Evolutionary conservation across 805 yeast species (phyloP), one percentile per base, ranked within the genome.

Genomic region (Candida easanensis): DNA sequence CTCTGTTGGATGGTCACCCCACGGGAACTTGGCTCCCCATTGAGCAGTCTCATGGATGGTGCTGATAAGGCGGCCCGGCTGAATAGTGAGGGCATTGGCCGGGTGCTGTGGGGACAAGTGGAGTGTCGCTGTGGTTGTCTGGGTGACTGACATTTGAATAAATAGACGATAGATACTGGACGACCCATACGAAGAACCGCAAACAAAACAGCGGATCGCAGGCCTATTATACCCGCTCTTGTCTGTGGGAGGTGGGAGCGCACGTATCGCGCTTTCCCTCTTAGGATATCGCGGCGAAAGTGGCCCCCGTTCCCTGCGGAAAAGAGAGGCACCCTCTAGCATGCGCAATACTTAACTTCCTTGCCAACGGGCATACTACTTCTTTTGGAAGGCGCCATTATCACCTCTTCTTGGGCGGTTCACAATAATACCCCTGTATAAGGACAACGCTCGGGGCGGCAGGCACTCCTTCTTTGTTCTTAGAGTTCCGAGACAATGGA

Each of bases 1-100:
- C 41, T 82, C 77, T 4, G 81, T 76, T 14, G 49, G 39, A 8
- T 36, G 18, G 16, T 49, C 55, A 2, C 87, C 87, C 85, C 86
- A 81, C 17, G 69, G 66, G 14, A 76, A 77, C 36, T 77, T 77
- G 8, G 85, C 83, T 5, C 89, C 89, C 64, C 74, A 80, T 36
- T 60, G 50, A 23, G 85, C 76, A 4, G 88, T 81, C 20, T 70
- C 70, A 57, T 82, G 84, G 48, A 82, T 79, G 5, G 87, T 80
- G 17, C 70, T 65, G 45, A 80, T 58, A 41, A 81, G 64, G 40
- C 84, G 64, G 4, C 72, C 73, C 14, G 62, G 55, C 15, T 54
- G 59, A 39, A 70, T 62, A 8, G 41, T 39, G 36, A 64, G 37
- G 2, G 45, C 38, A 6, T 35, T 17, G 6, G 49, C 52, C 4